These are phyloP conservation scores for Boletus fagicola DNA, from an alignment of 768 basidiomycete genomes.

Conservation along the genomic window DNA sequence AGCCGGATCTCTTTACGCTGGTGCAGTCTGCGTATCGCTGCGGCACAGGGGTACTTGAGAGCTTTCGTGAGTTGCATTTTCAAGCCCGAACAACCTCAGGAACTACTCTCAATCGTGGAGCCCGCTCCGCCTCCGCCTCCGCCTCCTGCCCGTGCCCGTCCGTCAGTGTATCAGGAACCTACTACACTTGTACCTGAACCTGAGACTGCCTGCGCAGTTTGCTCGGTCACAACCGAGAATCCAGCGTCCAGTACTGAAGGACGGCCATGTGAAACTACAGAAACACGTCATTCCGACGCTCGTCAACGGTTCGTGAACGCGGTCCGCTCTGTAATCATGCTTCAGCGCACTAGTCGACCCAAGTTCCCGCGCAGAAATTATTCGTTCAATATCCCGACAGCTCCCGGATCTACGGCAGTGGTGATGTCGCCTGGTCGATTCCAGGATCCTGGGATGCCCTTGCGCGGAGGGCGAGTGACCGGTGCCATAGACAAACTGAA, in stretches of 20 bases:
- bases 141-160: conserved; percentile 11
- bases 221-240: conserved; percentile 28
- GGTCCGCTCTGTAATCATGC: conserved; percentile 48
- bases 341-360: conserved; percentile 34
- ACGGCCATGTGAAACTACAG: conserved; percentile 27
- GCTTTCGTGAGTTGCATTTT: conserved; percentile 25
- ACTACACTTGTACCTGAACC: conserved; percentile 16
- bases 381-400: conserved; percentile 29
- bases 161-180: conserved; percentile 22
- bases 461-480: conserved; percentile 42
- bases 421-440: conserved; percentile 32
- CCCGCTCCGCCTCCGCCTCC: conserved; percentile 19
- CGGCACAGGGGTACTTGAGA: conserved; percentile 22
- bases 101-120: conserved; percentile 26
- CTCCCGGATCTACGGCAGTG: conserved; percentile 18
- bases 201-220: conserved; percentile 26
- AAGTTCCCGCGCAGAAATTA: conserved; percentile 33
- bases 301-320: conserved; percentile 41
- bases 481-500: conserved; percentile 42
- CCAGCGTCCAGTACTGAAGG: conserved; percentile 29
- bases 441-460: conserved; percentile 34
- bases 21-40: conserved; percentile 23
- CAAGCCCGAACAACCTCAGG: conserved; percentile 22
- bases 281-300: conserved; percentile 28
- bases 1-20: conserved; percentile 27